Evolutionary conservation across 2,329 filamentous ascomycete genomes (phyloP), one percentile per base, ranked within the genome.

Genomic region (Trichoderma guizhouense): DNA sequence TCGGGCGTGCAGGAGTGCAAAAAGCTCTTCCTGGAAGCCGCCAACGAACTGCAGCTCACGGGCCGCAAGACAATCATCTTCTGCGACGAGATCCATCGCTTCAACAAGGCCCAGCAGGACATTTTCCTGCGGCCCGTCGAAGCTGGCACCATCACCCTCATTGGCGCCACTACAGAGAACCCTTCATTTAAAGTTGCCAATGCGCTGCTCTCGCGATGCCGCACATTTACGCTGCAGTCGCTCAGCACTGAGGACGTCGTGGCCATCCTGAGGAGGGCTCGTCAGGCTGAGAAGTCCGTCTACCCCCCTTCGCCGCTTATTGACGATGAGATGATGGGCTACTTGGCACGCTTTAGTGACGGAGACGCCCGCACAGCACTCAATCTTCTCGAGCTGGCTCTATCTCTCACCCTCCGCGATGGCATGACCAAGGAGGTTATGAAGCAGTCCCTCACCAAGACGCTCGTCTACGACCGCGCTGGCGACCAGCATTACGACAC

Each of bases 401-500:
- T 98, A 76, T 93, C 93, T 43, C 85, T 97, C 0, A 80, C 81
- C 3, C 78, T 80, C 1, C 87, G 88, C 7, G 85, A 87, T 0
- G 84, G 85, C 11, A 90, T 92, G 74, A 96, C 93, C 0, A 89
- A 91, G 74, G 90, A 92, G 7, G 88, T 90, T 72, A 89, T 99
- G 79, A 97, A 97, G 79, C 85, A 90, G 1, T 88, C 92, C 3
- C 86, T 99, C 11, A 98, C 95, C 3, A 95, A 95, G 79, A 98
- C 95, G 0, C 86, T 98, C 2, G 94, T 98, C 15, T 98, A 98
- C 82, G 96, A 99, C 81, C 90, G 96, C 69, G 93, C 93, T 0
- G 95, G 96, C 67, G 96, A 99, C 81, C 94, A 97, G 80, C 96
- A 98, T 83, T 99, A 98, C 84, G 95, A 99, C 79, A 96, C 93